Percentiles rank a stretch among this genome's conserved stretches.
Evolutionary conservation across 148 eudicot genomes (phyloP).

Genomic region (Vaccinium macrocarpon): DNA sequence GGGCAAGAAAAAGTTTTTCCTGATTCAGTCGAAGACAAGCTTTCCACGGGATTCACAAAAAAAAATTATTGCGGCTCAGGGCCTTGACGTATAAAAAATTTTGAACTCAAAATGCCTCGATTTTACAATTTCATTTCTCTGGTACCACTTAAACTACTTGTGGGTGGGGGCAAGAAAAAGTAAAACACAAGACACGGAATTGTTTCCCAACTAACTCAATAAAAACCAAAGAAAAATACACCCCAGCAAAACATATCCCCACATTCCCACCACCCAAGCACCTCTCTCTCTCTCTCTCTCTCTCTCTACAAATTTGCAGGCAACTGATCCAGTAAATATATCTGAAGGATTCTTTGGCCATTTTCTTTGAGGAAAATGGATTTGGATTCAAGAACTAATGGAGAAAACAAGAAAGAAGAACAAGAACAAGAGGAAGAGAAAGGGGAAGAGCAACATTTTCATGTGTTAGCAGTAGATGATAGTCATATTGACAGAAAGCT

Average conservation of each 20-base stretch:
- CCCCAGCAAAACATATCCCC: background rate
- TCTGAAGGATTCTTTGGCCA: conserved; percentile 9
- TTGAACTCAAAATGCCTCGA: no score
- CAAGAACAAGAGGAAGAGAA: conserved; percentile 9
- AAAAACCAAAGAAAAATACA: background rate
- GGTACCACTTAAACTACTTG: no score
- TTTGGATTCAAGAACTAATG: conserved; percentile 10
- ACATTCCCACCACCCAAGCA: background rate
- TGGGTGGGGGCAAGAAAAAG: background rate
- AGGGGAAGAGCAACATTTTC: conserved; percentile 26
- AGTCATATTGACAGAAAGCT: conserved; percentile 54
- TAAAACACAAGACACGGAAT: conserved; percentile 15
- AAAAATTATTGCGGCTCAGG: no score
- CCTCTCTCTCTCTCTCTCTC: background rate
- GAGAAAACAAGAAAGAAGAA: background rate
- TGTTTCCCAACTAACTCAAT: conserved; percentile 34
- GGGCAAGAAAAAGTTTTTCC: background rate
- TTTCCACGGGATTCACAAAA: no score
- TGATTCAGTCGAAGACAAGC: no score
- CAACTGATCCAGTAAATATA: background rate
- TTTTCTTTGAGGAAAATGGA: conserved; percentile 10
- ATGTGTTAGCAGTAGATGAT: conserved; percentile 67
- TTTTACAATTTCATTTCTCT: no score
- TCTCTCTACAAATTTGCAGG: background rate
- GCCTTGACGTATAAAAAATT: no score